Conservation (phyloP, 352 stramenopile species). For the Pelagophyceae sp. region DNA sequence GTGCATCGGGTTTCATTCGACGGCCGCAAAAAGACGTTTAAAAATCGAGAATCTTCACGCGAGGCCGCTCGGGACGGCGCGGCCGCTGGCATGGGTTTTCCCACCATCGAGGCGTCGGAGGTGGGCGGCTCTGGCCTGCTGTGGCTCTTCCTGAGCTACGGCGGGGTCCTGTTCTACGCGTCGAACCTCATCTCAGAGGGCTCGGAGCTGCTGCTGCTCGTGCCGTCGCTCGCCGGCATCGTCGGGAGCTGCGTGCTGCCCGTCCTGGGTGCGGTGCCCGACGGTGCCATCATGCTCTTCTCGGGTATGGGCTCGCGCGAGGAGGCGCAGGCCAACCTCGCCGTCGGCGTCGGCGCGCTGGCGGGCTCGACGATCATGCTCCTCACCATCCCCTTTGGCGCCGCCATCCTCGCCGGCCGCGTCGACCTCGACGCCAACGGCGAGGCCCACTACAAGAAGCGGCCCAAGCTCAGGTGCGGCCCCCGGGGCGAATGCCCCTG, state of each 20-base stretch:
- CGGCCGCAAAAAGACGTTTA: too few species aligned
- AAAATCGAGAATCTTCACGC: too few species aligned
- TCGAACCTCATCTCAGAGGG: constrained; percentile 95
- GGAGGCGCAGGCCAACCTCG: constrained; percentile 85
- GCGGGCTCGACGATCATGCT: constrained; percentile 98
- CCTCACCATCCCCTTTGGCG: constrained; percentile 90
- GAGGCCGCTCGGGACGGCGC: too few species aligned
- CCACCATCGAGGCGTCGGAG: constrained; percentile 34
- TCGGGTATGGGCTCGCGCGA: constrained; percentile 71
- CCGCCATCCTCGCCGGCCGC: constrained; percentile 78
- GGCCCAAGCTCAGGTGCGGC: constrained; percentile 67
- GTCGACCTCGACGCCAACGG: constrained; percentile 82
- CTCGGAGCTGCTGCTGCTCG: constrained; percentile 89
- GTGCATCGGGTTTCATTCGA: too few species aligned
- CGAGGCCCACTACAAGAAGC: constrained; percentile 61
- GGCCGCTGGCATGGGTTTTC: too few species aligned
- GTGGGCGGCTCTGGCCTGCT: constrained; percentile 59
- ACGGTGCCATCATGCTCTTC: constrained; percentile 95
- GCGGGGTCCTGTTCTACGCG: constrained; percentile 89
- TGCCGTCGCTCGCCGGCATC: constrained; percentile 85
- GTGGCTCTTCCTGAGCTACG: constrained; percentile 91
- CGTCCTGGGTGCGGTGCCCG: constrained; percentile 87
- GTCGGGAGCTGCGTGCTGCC: constrained; percentile 92
- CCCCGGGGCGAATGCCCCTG: neutral
- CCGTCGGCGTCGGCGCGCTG: constrained; percentile 91